phyloP scores from a whole-genome alignment of 2,329 filamentous ascomycete species.

The Nothophaeocryptopus gaeumannii region DNA sequence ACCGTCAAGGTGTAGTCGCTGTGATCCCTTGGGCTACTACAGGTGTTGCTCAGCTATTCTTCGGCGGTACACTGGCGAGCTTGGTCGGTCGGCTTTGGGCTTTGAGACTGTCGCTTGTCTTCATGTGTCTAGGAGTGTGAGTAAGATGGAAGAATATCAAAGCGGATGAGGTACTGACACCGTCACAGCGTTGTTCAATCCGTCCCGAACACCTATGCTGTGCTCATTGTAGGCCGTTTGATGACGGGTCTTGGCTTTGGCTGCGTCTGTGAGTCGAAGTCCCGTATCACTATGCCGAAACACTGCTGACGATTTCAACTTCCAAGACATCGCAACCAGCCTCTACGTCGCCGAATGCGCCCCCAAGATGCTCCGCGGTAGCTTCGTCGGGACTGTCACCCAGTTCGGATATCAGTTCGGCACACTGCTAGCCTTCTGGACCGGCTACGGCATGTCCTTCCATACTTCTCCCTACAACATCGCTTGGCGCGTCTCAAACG shows the following conservation, averaged over 20 bases:
- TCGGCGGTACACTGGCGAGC: slow-evolving; percentile 41
- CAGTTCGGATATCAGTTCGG: slow-evolving; percentile 47
- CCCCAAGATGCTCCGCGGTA: slow-evolving; percentile 40
- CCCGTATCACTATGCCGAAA: too few species aligned
- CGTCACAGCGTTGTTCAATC: slow-evolving; percentile 37
- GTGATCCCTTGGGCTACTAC: slow-evolving; percentile 45
- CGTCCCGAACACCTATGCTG: slow-evolving; percentile 43
- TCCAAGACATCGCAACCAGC: slow-evolving; percentile 39
- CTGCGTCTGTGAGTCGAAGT: slow-evolving; percentile 30
- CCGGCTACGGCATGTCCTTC: slow-evolving; percentile 45
- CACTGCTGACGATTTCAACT: too few species aligned
- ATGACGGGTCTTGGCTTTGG: slow-evolving; percentile 43
- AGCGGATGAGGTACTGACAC: slow-evolving; percentile 1
- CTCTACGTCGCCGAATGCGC: slow-evolving; percentile 45
- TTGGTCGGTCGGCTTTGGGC: slow-evolving; percentile 42
- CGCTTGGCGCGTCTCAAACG: slow-evolving; percentile 44
- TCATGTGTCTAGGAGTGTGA: slow-evolving; percentile 42
- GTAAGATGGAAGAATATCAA: background rate
- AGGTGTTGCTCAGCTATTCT: slow-evolving; percentile 40
- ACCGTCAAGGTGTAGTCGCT: slow-evolving; percentile 39
- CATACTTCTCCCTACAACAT: slow-evolving; percentile 43
- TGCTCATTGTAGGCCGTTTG: slow-evolving; percentile 42
- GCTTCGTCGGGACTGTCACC: slow-evolving; percentile 41
- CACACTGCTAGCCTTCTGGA: slow-evolving; percentile 46
- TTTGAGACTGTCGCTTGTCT: slow-evolving; percentile 39